Evolutionary conservation across 2,329 filamentous ascomycete genomes (phyloP), one percentile per base, ranked within the genome.

Genomic region (Cryphonectria carpinicola): DNA sequence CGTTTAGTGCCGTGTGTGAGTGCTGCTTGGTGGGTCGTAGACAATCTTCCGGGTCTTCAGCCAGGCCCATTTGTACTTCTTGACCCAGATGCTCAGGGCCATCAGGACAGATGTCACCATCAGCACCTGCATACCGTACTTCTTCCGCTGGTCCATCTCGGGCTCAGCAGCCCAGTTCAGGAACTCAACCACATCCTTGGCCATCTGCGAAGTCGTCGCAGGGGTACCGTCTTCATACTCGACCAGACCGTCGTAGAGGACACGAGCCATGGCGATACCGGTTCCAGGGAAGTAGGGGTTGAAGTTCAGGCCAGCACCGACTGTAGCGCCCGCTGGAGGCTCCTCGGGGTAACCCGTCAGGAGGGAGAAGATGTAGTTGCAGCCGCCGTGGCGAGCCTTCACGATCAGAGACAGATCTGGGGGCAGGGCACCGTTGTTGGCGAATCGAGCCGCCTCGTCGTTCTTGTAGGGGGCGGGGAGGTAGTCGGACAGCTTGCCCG

Each of bases 201-300:
- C 96, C 96, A 99, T 99, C 86, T 99, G 96, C 74, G 95, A 98
- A 76, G 94, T 94, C 73, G 95, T 93, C 65, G 96, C 96, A 67
- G 94, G 93, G 58, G 96, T 99, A 74, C 89, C 94, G 77, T 99
- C 96, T 82, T 99, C 96, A 85, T 98, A 99, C 83, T 99, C 96
- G 74, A 99, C 96, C 71, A 99, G 86, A 74, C 94, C 96, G 77
- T 99, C 96, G 85, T 97, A 99, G 73, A 99, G 90, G 73, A 98
- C 96, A 90, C 96, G 95, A 78, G 92, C 95, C 96, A 99, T 99
- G 79, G 93, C 96, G 82, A 99, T 99, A 81, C 95, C 95, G 77
- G 96, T 98, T 81, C 96, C 96, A 71, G 96, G 96, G 91, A 99
- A 99, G 89, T 98, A 99, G 73, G 96, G 96, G 90, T 99, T 99